phyloP scores from a whole-genome alignment of 1,284 basidiomycete genomes.

The Anthracocystis setariae region DNA sequence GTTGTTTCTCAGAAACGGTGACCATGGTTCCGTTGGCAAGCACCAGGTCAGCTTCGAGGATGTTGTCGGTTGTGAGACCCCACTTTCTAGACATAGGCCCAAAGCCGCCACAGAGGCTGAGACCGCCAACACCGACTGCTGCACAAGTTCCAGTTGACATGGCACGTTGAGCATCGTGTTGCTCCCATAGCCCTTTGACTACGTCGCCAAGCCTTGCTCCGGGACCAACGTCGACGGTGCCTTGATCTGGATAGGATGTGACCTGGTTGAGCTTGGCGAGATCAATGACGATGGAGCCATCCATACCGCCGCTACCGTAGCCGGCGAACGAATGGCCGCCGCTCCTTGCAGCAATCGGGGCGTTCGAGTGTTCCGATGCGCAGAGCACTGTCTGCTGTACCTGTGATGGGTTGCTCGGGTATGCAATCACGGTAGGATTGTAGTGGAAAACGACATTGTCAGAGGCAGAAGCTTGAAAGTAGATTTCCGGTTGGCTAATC shows the following conservation, averaged over 20 bases:
- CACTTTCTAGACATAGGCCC: slow-evolving; percentile 63
- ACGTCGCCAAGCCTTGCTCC: slow-evolving; percentile 68
- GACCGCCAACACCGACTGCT: slow-evolving; percentile 66
- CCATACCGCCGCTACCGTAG: slow-evolving; percentile 60
- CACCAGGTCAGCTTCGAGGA: slow-evolving; percentile 65
- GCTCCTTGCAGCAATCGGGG: slow-evolving; percentile 62
- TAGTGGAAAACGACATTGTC: slow-evolving; percentile 68
- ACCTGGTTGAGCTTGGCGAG: slow-evolving; percentile 57
- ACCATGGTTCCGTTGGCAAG: slow-evolving; percentile 65
- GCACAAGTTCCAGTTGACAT: slow-evolving; percentile 67
- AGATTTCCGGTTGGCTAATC: slow-evolving; percentile 28
- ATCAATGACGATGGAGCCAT: slow-evolving; percentile 61
- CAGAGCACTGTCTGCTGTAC: slow-evolving; percentile 58
- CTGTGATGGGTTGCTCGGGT: slow-evolving; percentile 43
- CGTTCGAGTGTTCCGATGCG: slow-evolving; percentile 19
- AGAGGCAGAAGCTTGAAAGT: slow-evolving; percentile 46
- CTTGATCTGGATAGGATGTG: slow-evolving; percentile 30
- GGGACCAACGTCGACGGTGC: slow-evolving; percentile 57
- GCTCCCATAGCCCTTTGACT: slow-evolving; percentile 60
- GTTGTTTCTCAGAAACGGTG: slow-evolving; percentile 38
- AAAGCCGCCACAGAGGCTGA: slow-evolving; percentile 66
- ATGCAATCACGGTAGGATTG: slow-evolving; percentile 62
- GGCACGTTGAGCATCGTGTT: slow-evolving; percentile 50
- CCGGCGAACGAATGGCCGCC: slow-evolving; percentile 68
- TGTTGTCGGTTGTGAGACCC: slow-evolving; percentile 66